Evolutionary conservation across 768 basidiomycete genomes (phyloP).

Genomic region (Krasilnikovozyma curviuscula): DNA sequence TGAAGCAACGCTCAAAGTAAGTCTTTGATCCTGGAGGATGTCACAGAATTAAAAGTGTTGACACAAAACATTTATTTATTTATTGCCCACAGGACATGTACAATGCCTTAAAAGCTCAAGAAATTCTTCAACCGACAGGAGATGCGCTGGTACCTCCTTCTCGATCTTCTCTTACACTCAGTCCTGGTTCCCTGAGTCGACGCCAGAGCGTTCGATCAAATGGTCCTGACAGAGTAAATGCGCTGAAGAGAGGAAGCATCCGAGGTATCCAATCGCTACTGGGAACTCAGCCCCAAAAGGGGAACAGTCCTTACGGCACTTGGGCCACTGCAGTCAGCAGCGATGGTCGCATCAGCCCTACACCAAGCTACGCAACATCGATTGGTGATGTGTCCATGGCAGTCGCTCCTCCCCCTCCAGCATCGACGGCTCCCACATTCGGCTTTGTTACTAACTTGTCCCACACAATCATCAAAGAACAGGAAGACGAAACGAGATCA

Average conservation of each 20-base stretch:
- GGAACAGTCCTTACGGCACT: conserved; percentile 57
- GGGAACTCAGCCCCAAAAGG: too few relatives aligned
- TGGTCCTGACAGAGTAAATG: conserved; percentile 30
- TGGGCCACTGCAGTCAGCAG: conserved; percentile 47
- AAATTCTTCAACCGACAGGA: conserved; percentile 64
- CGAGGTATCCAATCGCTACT: conserved; percentile 69
- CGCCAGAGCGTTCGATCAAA: conserved; percentile 40
- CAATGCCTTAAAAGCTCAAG: conserved; percentile 68
- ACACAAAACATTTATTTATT: not conserved
- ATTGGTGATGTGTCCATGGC: conserved; percentile 40
- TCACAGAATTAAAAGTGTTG: not conserved
- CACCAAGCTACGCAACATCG: conserved; percentile 81
- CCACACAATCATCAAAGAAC: conserved; percentile 86
- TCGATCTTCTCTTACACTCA: not conserved
- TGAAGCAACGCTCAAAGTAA: conserved; percentile 65
- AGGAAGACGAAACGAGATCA: conserved; percentile 63
- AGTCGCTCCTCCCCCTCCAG: not conserved
- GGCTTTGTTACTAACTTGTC: conserved; percentile 93
- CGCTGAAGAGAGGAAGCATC: conserved; percentile 76
- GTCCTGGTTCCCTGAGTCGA: not conserved
- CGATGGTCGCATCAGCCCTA: conserved; percentile 80
- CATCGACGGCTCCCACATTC: conserved; percentile 43
- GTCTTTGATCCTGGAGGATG: conserved; percentile 3
- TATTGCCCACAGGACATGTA: conserved; percentile 76
- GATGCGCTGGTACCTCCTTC: conserved; percentile 24